Conservation (phyloP, 2,329 filamentous ascomycete genomes). For the Ascochyta fabae region DNA sequence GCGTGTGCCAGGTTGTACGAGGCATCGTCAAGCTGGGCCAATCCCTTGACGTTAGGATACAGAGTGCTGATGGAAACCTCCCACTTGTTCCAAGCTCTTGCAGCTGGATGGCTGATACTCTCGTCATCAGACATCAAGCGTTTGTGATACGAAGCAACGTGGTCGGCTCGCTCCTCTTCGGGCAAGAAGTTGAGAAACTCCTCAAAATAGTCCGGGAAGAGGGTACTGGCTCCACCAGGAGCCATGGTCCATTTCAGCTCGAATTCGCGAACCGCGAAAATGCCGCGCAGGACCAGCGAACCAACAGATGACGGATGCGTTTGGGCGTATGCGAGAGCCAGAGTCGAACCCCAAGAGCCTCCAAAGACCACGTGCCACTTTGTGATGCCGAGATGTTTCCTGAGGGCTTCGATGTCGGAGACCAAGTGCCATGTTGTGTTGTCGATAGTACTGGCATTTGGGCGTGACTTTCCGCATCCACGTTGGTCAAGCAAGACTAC, state of each 20-base stretch:
- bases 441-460: conserved; percentile 49
- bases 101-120: conserved; percentile 38
- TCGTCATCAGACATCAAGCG: conserved; percentile 46
- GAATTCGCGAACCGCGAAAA: conserved; percentile 48
- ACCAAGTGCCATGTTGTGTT: conserved; percentile 56
- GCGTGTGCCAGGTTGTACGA: conserved; percentile 47
- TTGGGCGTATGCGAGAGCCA: conserved; percentile 55
- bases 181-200: conserved; percentile 47
- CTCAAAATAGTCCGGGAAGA: conserved; percentile 53
- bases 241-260: conserved; percentile 49
- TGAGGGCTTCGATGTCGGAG: conserved; percentile 54
- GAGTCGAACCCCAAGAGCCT: conserved; percentile 57
- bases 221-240: conserved; percentile 34
- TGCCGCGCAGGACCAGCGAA: conserved; percentile 52
- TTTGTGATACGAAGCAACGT: conserved; percentile 50
- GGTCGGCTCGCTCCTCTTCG: conserved; percentile 47
- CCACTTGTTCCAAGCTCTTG: conserved; percentile 48
- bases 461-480: conserved; percentile 54
- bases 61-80: conserved; percentile 43
- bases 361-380: conserved; percentile 58
- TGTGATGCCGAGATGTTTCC: conserved; percentile 50
- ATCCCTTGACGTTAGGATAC: conserved; percentile 21
- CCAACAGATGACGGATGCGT: conserved; percentile 49
- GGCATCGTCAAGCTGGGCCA: conserved; percentile 41
- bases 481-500: conserved; percentile 58